Base-by-base conservation (phyloP, 306 rosid species). In the Prunus mume region DNA sequence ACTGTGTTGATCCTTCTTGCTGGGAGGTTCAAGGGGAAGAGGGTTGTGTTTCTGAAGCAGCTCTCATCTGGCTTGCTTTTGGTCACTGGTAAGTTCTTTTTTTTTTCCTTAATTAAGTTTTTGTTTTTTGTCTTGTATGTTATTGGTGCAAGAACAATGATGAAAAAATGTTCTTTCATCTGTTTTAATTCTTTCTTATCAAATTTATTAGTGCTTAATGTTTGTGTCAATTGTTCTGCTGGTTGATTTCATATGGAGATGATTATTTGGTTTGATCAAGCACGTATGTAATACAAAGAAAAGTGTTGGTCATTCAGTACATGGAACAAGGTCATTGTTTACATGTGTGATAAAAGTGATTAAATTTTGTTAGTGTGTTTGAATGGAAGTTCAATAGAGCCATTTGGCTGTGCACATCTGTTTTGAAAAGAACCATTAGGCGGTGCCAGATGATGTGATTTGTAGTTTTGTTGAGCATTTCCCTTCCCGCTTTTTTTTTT, bases 11-110 rank as follows among this genome's bases (percentile, higher is more conserved):
- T 90, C 30, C 76, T 90, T 71, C 92, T 88, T 72, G 87, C 92
- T 46, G 96, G 96, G 38, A 86, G 96, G 78, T 90, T 88, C 79
- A 90, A 83, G 86, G 96, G 96, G 67, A 90, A 86, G 82, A 79
- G 96, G 60, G 96, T 86, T 1, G 92, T 88, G 58, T 90, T 88
- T 77, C 65, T 90, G 83, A 90, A 90, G 81, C 96, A 90, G 86
- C 88, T 90, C 28, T 78, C 92, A 12, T 90, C 96, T 57, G 96
- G 96, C 9, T 83, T 90, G 85, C 92, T 90, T 78, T 86, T 90
- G 68, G 91, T 88, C 19, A 81, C 96, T 54, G 96, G 96, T 90
- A 71, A 81, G 85, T 64, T 22, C 5, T 38, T 41, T 38, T 47
- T 47, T 55, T 52, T 50, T 32, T 25, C 25, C 60, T 10, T 49